Base-by-base conservation (phyloP, 2,329 filamentous ascomycete species). In the Pseudogymnoascus sp. region DNA sequence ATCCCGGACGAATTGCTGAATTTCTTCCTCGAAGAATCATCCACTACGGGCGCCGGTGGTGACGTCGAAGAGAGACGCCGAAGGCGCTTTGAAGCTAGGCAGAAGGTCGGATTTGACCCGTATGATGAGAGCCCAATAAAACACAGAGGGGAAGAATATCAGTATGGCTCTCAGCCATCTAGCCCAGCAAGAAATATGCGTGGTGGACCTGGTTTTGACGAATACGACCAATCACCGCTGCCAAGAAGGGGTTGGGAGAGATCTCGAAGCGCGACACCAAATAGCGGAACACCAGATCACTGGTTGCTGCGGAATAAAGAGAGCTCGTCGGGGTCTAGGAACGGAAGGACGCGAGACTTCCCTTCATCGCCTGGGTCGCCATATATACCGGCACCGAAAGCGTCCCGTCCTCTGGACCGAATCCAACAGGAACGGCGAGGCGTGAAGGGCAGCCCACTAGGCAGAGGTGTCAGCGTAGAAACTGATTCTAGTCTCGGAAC, bases 1-100 rank as follows among this genome's bases (percentile, higher is more conserved):
- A 88, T 90, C 63, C 84, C 83, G 15, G 87, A 90, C 71, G 87
- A 90, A 69, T 78, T 89, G 1, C 79, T 90, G 8, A 89, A 86
- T 68, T 89, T 90, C 76, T 90, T 90, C 77, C 79, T 90, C 7
- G 81, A 84, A 64, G 86, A 89, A 68, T 83, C 81, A 9, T 83
- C 83, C 33, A 85, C 84, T 1, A 87, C 85, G 0, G 86, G 86
- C 29, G 83, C 84, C 1, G 85, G 85, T 2, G 79, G 80, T 4
- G 83, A 88, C 66, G 78, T 82, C 4, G 79, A 85, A 33, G 77
- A 84, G 61, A 81, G 86, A 5, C 82, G 83, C 60, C 78, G 80
- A 0, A 77, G 85, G 1, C 78, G 86, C 11, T 74, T 79, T 3
- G 84, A 87, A 64, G 86, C 86, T 3, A 73, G 83, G 21, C 74